phyloP scores from a whole-genome alignment of 2,329 filamentous ascomycete genomes.

The Claviceps arundinis region DNA sequence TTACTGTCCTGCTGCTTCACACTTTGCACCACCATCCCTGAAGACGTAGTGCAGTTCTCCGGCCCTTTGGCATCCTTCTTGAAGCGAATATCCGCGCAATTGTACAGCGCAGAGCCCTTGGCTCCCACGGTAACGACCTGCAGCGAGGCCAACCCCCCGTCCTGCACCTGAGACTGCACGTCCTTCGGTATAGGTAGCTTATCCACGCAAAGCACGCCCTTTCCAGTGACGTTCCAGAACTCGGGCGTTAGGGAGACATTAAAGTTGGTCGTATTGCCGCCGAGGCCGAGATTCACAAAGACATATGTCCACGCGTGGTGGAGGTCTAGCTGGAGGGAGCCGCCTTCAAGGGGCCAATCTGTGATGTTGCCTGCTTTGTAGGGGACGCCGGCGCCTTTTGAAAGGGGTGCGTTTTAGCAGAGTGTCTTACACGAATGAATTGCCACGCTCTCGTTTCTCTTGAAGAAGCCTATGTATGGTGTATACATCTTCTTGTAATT shows the following conservation, averaged over 20 bases:
- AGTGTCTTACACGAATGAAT: not conserved
- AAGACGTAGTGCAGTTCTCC: constrained; percentile 18
- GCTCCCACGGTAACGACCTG: constrained; percentile 55
- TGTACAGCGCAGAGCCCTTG: constrained; percentile 50
- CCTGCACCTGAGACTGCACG: constrained; percentile 22
- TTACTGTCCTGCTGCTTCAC: constrained; percentile 18
- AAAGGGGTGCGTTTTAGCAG: not conserved
- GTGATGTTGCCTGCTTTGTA: constrained; percentile 32
- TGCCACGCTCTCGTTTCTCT: not conserved
- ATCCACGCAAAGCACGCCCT: constrained; percentile 54
- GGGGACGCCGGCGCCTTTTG: constrained; percentile 33
- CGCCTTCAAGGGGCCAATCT: constrained; percentile 39
- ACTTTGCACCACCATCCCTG: constrained; percentile 29
- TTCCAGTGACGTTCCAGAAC: constrained; percentile 44
- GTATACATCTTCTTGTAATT: not conserved
- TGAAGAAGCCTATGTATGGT: not conserved
- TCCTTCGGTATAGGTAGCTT: constrained; percentile 41
- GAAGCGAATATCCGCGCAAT: constrained; percentile 65
- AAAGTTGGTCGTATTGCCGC: constrained; percentile 44
- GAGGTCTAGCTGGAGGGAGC: constrained; percentile 32
- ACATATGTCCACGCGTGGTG: constrained; percentile 40
- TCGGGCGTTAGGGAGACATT: constrained; percentile 52
- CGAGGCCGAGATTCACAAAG: constrained; percentile 39
- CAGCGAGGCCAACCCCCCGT: constrained; percentile 51
- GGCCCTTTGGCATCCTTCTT: constrained; percentile 34